These are phyloP conservation scores for Dentipellis fragilis DNA, from an alignment of 768 basidiomycete genomes.

Conservation along the genomic window DNA sequence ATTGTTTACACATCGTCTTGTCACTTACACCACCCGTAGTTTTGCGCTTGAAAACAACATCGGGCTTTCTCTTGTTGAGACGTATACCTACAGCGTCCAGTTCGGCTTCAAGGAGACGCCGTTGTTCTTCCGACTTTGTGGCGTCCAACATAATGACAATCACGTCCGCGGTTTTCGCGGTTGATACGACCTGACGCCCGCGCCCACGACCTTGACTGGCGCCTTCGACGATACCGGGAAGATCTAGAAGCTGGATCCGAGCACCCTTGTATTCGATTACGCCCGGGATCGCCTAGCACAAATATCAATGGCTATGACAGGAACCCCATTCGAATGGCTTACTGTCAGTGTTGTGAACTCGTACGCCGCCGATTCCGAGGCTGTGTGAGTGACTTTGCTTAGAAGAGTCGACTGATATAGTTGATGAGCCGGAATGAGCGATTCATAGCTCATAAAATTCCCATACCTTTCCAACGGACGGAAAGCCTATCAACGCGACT, in stretches of 20 bases:
- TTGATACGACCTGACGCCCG: slow-evolving; percentile 94
- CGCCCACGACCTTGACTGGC: slow-evolving; percentile 87
- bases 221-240: slow-evolving; percentile 93
- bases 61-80: slow-evolving; percentile 82
- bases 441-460: background rate
- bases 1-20: slow-evolving; percentile 1
- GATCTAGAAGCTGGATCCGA: slow-evolving; percentile 87
- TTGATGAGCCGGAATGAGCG: no score
- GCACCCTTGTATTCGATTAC: slow-evolving; percentile 94
- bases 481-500: slow-evolving; percentile 90
- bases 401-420: slow-evolving; percentile 72
- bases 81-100: slow-evolving; percentile 95
- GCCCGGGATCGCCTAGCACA: slow-evolving; percentile 79
- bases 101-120: slow-evolving; percentile 79
- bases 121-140: slow-evolving; percentile 89
- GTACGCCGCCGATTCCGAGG: slow-evolving; percentile 82
- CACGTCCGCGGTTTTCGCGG: slow-evolving; percentile 48
- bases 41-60: slow-evolving; percentile 91
- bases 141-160: slow-evolving; percentile 91
- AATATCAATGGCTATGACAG: background rate
- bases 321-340: background rate
- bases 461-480: slow-evolving; percentile 80
- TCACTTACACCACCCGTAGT: slow-evolving; percentile 79
- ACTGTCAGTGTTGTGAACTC: slow-evolving; percentile 92
- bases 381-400: slow-evolving; percentile 86